Percentiles rank a stretch among this genome's conserved stretches.
Evolutionary conservation across 345 rosid genomes (phyloP).

Genomic region (Clausena lansium): DNA sequence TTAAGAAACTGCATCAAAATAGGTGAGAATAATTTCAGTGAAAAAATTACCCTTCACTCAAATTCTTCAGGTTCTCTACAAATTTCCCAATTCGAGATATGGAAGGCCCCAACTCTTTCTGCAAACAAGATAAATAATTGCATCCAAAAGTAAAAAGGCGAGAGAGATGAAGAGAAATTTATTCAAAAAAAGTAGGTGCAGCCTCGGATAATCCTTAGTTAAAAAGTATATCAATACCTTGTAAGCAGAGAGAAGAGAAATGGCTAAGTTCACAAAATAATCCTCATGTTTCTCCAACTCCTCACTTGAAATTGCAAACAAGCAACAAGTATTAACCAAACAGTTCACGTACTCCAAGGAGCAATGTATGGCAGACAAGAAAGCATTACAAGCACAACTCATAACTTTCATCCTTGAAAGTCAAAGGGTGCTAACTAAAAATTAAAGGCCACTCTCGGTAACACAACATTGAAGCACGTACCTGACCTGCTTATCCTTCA

Average conservation of each 20-base stretch:
- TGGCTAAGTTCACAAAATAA: constrained; percentile 65
- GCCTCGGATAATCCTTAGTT: background rate
- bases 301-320: constrained; percentile 49
- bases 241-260: constrained; percentile 64
- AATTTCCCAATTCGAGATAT: constrained; percentile 64
- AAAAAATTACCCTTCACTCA: constrained; percentile 58
- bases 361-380: background rate
- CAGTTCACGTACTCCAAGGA: background rate
- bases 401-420: background rate
- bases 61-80: constrained; percentile 82
- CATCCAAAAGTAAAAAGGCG: background rate
- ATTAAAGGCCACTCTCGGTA: background rate
- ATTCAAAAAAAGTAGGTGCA: background rate
- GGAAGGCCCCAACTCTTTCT: constrained; percentile 83
- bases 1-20: constrained; percentile 21
- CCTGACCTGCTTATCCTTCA: constrained; percentile 71
- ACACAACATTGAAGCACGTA: constrained; percentile 39
- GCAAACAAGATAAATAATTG: constrained; percentile 23
- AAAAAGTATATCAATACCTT: constrained; percentile 43
- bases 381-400: background rate
- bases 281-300: constrained; percentile 85
- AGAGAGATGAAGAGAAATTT: constrained; percentile 5
- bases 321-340: constrained; percentile 22
- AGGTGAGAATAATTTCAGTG: constrained; percentile 8
- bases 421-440: background rate